A percentile compares a stretch with the other conserved stretches of the same genome.
phyloP scores from a whole-genome alignment of 148 eudicot genomes.

The Camellia granthamiana region DNA sequence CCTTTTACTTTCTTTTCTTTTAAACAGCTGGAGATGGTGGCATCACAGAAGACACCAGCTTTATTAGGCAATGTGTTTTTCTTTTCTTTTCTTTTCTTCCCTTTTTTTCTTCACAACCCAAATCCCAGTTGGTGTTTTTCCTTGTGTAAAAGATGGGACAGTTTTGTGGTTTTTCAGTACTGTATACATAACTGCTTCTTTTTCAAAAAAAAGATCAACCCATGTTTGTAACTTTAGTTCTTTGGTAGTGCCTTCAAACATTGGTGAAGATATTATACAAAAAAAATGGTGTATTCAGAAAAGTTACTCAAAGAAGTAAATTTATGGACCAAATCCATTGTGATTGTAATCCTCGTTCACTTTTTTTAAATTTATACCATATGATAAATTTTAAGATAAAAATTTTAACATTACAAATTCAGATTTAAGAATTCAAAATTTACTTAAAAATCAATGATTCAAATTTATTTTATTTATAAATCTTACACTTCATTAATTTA shows the following conservation, averaged over 20 bases:
- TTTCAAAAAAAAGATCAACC: neutral
- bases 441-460: too few species aligned
- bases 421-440: too few species aligned
- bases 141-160: constrained; percentile 25
- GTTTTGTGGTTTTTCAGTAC: constrained; percentile 9
- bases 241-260: neutral
- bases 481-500: too few species aligned
- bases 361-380: too few species aligned
- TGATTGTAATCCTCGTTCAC: too few species aligned
- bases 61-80: constrained; percentile 14
- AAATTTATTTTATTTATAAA: too few species aligned
- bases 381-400: too few species aligned
- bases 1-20: neutral
- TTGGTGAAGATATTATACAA: neutral
- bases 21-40: constrained; percentile 86
- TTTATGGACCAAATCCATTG: too few species aligned
- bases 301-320: too few species aligned
- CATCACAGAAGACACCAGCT: constrained; percentile 70
- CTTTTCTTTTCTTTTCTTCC: neutral
- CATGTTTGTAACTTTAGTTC: neutral
- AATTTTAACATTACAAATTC: too few species aligned
- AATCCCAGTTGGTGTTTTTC: neutral
- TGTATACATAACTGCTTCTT: neutral
- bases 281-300: too few species aligned
- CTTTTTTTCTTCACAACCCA: neutral